phyloP scores from a whole-genome alignment of 1,284 basidiomycete species.

The Ceratobasidium sp. region DNA sequence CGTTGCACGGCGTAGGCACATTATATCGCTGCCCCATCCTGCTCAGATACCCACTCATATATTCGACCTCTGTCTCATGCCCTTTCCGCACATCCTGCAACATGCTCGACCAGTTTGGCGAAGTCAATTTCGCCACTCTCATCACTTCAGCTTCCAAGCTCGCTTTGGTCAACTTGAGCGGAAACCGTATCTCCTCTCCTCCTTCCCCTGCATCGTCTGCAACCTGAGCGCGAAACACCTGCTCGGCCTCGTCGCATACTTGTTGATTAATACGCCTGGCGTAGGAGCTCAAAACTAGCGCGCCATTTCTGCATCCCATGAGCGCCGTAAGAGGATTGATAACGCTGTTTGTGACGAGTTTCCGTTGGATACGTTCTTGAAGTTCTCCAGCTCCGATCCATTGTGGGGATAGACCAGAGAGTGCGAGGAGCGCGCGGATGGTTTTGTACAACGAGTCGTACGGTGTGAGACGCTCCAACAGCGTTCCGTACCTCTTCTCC shows the following conservation, averaged over 20 bases:
- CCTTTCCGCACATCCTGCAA: constrained; percentile 71
- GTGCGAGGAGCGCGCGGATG: constrained; percentile 69
- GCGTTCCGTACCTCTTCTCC: constrained; percentile 18
- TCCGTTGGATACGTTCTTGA: constrained; percentile 78
- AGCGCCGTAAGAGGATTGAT: constrained; percentile 92
- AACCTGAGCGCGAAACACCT: constrained; percentile 65
- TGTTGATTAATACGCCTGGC: constrained; percentile 60
- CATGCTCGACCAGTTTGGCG: constrained; percentile 81
- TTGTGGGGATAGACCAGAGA: constrained; percentile 66
- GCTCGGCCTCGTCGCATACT: constrained; percentile 70
- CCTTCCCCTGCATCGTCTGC: constrained; percentile 56
- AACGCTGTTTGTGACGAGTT: constrained; percentile 85
- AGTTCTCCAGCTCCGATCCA: constrained; percentile 79
- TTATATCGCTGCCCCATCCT: constrained; percentile 69
- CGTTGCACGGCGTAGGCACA: constrained; percentile 71
- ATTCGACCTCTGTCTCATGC: constrained; percentile 78
- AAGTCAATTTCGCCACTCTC: constrained; percentile 66
- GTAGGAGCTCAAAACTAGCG: constrained; percentile 62
- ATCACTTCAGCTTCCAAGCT: constrained; percentile 60
- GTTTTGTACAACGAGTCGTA: constrained; percentile 69
- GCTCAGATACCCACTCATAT: constrained; percentile 87
- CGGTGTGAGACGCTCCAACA: constrained; percentile 46
- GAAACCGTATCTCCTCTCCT: constrained; percentile 25
- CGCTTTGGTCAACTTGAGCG: constrained; percentile 48
- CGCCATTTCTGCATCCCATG: constrained; percentile 83